Percentiles rank a stretch among this genome's conserved stretches.
Evolutionary conservation across 164 flowering plant genomes (phyloP).

Genomic region (Buxus sempervirens): DNA sequence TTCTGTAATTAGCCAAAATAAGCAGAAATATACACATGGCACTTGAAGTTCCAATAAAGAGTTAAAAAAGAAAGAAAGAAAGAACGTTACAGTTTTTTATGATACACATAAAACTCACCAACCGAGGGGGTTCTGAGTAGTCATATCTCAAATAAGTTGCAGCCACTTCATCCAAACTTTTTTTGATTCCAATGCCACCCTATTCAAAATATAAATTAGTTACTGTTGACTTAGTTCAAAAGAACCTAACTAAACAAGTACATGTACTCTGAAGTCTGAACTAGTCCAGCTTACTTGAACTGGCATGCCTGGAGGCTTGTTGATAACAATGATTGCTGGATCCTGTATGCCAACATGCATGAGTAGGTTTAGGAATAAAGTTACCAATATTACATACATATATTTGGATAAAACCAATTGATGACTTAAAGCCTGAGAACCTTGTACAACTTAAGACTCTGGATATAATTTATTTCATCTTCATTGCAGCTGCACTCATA

Average conservation of each 20-base stretch:
- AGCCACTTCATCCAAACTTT: slow-evolving; percentile 83
- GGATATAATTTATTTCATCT: slow-evolving; percentile 60
- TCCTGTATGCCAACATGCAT: slow-evolving; percentile 45
- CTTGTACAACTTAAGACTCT: slow-evolving; percentile 73
- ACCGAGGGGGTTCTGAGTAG: slow-evolving; percentile 67
- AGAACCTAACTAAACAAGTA: no score
- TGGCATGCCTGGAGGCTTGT: slow-evolving; percentile 92
- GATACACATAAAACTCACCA: slow-evolving; percentile 52
- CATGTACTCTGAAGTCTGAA: no score
- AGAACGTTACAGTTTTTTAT: slow-evolving; percentile 1
- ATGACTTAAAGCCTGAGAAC: slow-evolving; percentile 29
- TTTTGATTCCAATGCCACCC: slow-evolving; percentile 86
- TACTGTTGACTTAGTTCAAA: no score
- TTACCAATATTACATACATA: not conserved
- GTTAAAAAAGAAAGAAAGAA: no score
- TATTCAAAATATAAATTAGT: slow-evolving; percentile 21
- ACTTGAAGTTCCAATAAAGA: not conserved
- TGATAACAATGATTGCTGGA: slow-evolving; percentile 74
- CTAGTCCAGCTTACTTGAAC: slow-evolving; percentile 62
- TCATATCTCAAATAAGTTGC: slow-evolving; percentile 62
- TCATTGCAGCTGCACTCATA: slow-evolving; percentile 33
- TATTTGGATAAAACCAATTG: no score
- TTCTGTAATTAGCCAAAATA: no score
- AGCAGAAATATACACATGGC: not conserved
- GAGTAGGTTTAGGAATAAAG: slow-evolving; percentile 3